Evolutionary conservation across 495 filamentous ascomycete species (phyloP).

Genomic region (Parmelia sp.): DNA sequence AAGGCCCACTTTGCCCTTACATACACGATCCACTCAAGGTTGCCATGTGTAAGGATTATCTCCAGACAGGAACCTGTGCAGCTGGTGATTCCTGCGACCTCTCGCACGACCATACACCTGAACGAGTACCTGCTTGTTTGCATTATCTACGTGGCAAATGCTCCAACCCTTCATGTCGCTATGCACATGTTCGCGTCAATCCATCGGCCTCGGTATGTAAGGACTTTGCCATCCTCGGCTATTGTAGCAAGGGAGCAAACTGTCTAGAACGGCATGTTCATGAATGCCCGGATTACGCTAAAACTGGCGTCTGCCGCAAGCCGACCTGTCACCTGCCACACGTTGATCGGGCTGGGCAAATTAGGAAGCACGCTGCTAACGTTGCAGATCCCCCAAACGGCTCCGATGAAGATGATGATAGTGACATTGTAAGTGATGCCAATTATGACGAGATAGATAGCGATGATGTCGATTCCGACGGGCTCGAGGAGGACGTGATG

Average conservation of each 20-base stretch:
- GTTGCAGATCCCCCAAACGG: constrained; percentile 28
- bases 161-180: constrained; percentile 80
- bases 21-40: constrained; percentile 82
- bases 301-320: constrained; percentile 75
- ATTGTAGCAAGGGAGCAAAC: constrained; percentile 74
- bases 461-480: constrained; percentile 86
- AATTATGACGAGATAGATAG: constrained; percentile 66
- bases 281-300: constrained; percentile 94
- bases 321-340: constrained; percentile 81
- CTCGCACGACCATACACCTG: constrained; percentile 80
- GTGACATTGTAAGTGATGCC: constrained; percentile 79
- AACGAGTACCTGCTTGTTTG: constrained; percentile 80
- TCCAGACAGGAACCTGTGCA: constrained; percentile 71
- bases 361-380: constrained; percentile 52
- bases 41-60: constrained; percentile 83
- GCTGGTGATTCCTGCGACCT: constrained; percentile 82
- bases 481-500: constrained; percentile 61
- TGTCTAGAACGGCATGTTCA: constrained; percentile 79
- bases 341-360: constrained; percentile 73
- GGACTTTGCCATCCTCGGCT: constrained; percentile 78
- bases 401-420: constrained; percentile 52
- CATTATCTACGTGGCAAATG: constrained; percentile 90
- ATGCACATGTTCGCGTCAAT: constrained; percentile 79
- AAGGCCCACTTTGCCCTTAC: constrained; percentile 73
- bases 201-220: constrained; percentile 78